phyloP scores from a whole-genome alignment of 1,284 basidiomycete genomes.

The Stygiomarasmius scandens region DNA sequence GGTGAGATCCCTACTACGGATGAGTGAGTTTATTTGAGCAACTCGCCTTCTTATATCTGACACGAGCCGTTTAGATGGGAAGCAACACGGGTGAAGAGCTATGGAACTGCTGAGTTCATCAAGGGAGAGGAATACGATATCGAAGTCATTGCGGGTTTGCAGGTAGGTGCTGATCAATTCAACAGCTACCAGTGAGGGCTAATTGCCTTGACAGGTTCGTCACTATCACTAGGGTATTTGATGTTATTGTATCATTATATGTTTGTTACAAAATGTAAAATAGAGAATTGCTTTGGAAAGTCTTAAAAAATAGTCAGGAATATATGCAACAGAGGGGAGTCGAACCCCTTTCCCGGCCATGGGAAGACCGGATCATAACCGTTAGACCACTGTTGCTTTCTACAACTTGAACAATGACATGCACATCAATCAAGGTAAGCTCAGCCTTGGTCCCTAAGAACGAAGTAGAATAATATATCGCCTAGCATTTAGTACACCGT shows the following conservation, averaged over 20 bases:
- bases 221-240: conserved; percentile 14
- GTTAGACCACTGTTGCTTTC: conserved; percentile 12
- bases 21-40: conserved; percentile 23
- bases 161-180: conserved; percentile 15
- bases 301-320: not conserved
- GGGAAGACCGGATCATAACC: conserved; percentile 14
- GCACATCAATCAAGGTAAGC: too few relatives aligned
- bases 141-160: conserved; percentile 32
- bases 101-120: conserved; percentile 33
- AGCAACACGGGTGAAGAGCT: conserved; percentile 34
- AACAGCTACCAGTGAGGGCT: not conserved
- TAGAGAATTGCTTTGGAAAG: too few relatives aligned
- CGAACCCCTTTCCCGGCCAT: conserved; percentile 13
- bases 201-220: conserved; percentile 21
- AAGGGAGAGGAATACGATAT: conserved; percentile 38
- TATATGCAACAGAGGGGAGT: conserved; percentile 11
- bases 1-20: conserved; percentile 32
- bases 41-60: not conserved
- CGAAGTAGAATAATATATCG: too few relatives aligned
- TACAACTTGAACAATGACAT: too few relatives aligned
- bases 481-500: too few relatives aligned
- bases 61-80: conserved; percentile 32
- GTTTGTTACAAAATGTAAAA: not conserved
- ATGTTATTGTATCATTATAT: not conserved
- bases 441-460: too few relatives aligned